Evolutionary conservation across 345 rosid species (phyloP).

Genomic region (Turnera subulata): DNA sequence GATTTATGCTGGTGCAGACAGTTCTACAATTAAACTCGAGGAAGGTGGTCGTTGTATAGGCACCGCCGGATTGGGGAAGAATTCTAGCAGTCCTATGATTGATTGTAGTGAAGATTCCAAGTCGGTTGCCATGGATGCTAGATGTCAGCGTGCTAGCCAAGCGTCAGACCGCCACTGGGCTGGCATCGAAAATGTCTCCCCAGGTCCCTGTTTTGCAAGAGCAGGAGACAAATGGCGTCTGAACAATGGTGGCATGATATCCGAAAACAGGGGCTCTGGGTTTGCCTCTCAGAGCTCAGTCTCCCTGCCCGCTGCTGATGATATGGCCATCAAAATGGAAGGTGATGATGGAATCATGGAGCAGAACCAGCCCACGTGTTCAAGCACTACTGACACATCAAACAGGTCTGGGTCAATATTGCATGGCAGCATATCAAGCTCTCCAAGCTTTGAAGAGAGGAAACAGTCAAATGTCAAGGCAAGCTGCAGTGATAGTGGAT

Average conservation of each 20-base stretch:
- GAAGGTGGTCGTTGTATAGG: constrained; percentile 35
- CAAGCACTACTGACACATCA: constrained; percentile 69
- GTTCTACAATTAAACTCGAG: constrained; percentile 45
- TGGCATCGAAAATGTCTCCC: constrained; percentile 24
- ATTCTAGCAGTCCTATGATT: constrained; percentile 9
- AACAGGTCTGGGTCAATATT: constrained; percentile 50
- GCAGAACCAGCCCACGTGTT: constrained; percentile 41
- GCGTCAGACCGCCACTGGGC: constrained; percentile 33
- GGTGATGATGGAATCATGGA: constrained; percentile 39
- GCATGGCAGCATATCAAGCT: constrained; percentile 51
- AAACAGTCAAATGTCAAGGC: constrained; percentile 33
- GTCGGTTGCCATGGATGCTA: constrained; percentile 22
- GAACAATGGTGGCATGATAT: constrained; percentile 25
- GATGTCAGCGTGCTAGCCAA: constrained; percentile 19
- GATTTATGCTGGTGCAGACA: constrained; percentile 23
- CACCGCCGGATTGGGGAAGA: constrained; percentile 13
- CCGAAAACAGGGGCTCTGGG: constrained; percentile 27
- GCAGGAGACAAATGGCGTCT: constrained; percentile 17
- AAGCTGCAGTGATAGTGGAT: constrained; percentile 33
- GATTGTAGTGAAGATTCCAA: constrained; percentile 33
- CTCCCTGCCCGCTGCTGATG: constrained; percentile 40
- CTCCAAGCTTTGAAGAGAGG: constrained; percentile 44
- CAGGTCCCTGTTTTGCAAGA: constrained; percentile 20
- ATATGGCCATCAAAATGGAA: constrained; percentile 33
- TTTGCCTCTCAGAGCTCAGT: constrained; percentile 31